Evolutionary conservation across 2,329 filamentous ascomycete species (phyloP), one percentile per base, ranked within the genome.

Genomic region (Fusarium anthophilum): DNA sequence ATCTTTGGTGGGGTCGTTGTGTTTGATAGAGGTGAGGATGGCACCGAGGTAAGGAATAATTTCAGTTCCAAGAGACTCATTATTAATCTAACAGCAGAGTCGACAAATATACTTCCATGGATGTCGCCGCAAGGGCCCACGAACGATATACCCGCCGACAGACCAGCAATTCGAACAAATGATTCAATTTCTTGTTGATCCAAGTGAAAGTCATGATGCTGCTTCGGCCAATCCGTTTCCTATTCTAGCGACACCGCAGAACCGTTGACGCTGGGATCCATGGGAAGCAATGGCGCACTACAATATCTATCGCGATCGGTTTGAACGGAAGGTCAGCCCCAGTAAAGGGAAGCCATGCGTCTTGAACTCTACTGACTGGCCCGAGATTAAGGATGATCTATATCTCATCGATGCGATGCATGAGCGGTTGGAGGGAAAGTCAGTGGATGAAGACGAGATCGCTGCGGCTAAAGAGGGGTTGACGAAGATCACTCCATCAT

Each of bases 1-100:
- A 65, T 71, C 8, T 61, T 74, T 20, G 70, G 70, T 12, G 55
- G 71, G 0, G 39, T 70, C 1, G 22, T 72, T 7, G 44, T 73
- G 3, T 70, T 73, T 30, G 66, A 70, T 17, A 53, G 58, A 39
- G 57, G 67, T 3, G 47, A 68, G 8, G 22, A 50, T 3, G 58
- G 57, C 20, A 41, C 37, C 0, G 45, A 61, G 54, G 65, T 60
- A n/a, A 26, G 54, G 2, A 2, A 32, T 3, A 12, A 4, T 10
- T 8, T 8, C 13, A 9, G 5, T 35, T 22, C 4, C 9, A 24
- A 22, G n/a, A 3, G 7, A 45, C 14, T 1, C 3, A 12, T 35
- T 20, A 3, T 28, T 54, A 15, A 63, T 2, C 1, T 1, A 2
- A 5, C 10, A 1, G 6, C 6, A 66, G 63, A 24, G 47, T 10